Base-by-base conservation (phyloP, 2,329 filamentous ascomycete genomes). In the Aspergillus glaucus region DNA sequence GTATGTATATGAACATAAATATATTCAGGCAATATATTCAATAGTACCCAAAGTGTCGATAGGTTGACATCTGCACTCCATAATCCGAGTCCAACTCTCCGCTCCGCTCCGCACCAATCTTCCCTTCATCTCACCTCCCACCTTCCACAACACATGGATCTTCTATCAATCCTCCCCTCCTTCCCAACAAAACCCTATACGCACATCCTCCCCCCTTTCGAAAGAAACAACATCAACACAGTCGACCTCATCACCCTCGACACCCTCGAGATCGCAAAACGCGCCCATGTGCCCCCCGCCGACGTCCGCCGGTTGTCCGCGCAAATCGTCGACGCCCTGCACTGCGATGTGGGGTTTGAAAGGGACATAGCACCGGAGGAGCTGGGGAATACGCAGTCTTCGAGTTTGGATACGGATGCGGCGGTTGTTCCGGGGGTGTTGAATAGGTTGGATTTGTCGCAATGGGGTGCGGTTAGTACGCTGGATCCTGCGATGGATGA, bases 171-270 rank as follows among this genome's bases (percentile, higher is more conserved):
- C 65, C 80, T 96, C 57, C 90, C 92, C 61, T 79, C 82, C 70
- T 94, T 96, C 65, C 80, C 86, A 52, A 78, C 80, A 55, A 77
- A 80, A 63, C 78, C 79, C 53, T 92, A 87, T 71, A 77, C 84
- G 39, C 82, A 86, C 62, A 82, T 96, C 43, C 72, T 96, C 28
- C 85, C 88, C 2, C 82, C 83, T 19, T 80, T 97, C 48, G 92
- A 97, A 72, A 82, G 81, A 65, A 82, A 87, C 60, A 76, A 78
- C 45, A 76, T 98, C 64, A 87, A 87, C 22, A 87, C 87, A 28
- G 84, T 82, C 59, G 93, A 98, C 66, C 79, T 98, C 44, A 78
- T 98, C 60, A 88, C 88, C 2, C 83, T 94, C 53, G 88, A 95
- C 62, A 79, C 85, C 3, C 77, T 84, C 52, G 87, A 95, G 62